Percentiles rank a stretch among this genome's conserved stretches.
Conservation (phyloP, 2,329 filamentous ascomycete species). For the Rhytidhysteron rufulum region DNA sequence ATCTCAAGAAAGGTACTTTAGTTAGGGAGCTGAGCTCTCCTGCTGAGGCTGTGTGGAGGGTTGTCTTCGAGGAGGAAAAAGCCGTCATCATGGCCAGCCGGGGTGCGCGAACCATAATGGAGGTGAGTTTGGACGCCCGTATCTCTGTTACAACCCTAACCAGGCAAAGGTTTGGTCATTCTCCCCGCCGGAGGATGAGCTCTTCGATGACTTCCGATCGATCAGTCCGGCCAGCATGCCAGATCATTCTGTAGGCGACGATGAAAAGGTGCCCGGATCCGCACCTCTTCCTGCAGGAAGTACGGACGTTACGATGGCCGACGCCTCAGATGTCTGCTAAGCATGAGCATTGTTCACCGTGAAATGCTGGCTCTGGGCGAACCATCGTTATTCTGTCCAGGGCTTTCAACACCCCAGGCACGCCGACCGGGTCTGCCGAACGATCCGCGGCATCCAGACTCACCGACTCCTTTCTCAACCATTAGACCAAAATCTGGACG, state of each 20-base stretch:
- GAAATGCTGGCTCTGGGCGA: too few species aligned
- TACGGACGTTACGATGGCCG: background rate
- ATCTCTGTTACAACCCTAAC: too few species aligned
- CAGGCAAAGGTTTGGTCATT: constrained; percentile 81
- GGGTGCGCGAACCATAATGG: constrained; percentile 87
- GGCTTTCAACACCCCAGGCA: too few species aligned
- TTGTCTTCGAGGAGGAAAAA: constrained; percentile 97
- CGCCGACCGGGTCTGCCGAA: too few species aligned
- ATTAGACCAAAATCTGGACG: too few species aligned
- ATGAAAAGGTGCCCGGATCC: constrained; percentile 5
- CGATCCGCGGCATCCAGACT: too few species aligned
- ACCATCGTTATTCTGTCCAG: too few species aligned
- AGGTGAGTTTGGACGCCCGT: constrained; percentile 70
- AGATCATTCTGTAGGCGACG: constrained; percentile 31
- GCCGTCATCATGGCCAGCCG: constrained; percentile 92
- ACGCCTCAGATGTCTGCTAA: too few species aligned
- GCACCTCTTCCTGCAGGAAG: background rate
- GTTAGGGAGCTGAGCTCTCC: constrained; percentile 88
- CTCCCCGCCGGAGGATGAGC: constrained; percentile 71
- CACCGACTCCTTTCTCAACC: too few species aligned
- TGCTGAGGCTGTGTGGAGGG: constrained; percentile 93
- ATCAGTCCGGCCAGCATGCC: constrained; percentile 42
- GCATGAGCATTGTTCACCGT: too few species aligned
- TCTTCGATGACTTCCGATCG: constrained; percentile 33
- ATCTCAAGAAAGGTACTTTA: constrained; percentile 83